Evolutionary conservation across 2,329 filamentous ascomycete species (phyloP).

Genomic region (Penicillium digitatum): DNA sequence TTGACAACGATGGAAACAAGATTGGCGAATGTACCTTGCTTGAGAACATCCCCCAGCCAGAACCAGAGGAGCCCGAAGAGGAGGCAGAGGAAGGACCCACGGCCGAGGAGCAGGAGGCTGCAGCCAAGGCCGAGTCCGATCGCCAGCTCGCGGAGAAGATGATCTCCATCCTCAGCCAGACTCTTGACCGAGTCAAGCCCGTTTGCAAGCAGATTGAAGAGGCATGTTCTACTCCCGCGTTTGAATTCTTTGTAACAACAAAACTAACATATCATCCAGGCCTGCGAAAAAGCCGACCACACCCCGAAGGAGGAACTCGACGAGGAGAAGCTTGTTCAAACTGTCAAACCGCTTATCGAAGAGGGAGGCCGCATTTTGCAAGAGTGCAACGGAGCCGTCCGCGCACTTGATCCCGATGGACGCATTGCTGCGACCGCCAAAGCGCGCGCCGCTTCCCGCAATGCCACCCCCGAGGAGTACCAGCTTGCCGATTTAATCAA

Average conservation of each 20-base stretch:
- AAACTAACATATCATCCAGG: conserved; percentile 41
- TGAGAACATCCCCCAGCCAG: conserved; percentile 52
- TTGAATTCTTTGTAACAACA: not conserved
- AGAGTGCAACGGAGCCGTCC: conserved; percentile 81
- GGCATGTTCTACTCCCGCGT: conserved; percentile 44
- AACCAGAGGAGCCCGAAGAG: conserved; percentile 44
- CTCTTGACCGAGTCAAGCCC: conserved; percentile 77
- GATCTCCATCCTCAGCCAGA: conserved; percentile 66
- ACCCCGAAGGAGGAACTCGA: conserved; percentile 83
- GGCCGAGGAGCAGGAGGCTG: conserved; percentile 50
- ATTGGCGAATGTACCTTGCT: conserved; percentile 61
- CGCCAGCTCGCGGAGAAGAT: conserved; percentile 75
- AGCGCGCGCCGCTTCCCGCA: conserved; percentile 68
- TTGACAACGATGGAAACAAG: conserved; percentile 60
- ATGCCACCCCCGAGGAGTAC: conserved; percentile 79
- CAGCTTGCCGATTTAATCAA: conserved; percentile 80
- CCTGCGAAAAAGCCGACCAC: conserved; percentile 74
- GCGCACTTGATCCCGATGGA: conserved; percentile 83
- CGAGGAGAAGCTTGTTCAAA: conserved; percentile 80
- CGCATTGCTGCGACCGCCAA: conserved; percentile 81
- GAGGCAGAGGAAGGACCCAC: conserved; percentile 41
- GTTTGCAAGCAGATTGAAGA: conserved; percentile 83
- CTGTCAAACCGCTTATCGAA: conserved; percentile 84
- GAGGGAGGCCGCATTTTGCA: conserved; percentile 76
- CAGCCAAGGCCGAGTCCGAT: conserved; percentile 63